These are phyloP conservation scores for Arctium lappa DNA, from an alignment of 129 eudicot genomes.

Conservation along the genomic window DNA sequence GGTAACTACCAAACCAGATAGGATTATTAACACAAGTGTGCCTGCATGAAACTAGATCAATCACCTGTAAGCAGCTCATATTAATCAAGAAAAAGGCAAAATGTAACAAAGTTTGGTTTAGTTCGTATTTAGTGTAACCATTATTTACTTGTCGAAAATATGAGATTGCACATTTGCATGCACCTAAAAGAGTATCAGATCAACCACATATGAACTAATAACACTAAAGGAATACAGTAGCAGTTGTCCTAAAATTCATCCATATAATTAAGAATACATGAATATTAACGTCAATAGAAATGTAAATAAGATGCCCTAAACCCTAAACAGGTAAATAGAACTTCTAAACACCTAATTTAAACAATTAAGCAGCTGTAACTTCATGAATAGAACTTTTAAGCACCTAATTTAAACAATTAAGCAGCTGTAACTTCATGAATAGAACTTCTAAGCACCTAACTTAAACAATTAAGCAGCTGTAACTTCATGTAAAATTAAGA, in stretches of 20 bases:
- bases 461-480: too few relatives aligned
- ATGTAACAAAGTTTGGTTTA: too few relatives aligned
- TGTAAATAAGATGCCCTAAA: background rate
- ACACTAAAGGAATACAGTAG: background rate
- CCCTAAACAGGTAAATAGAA: background rate
- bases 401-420: too few relatives aligned
- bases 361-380: background rate
- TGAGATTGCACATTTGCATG: background rate
- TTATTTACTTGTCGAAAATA: background rate
- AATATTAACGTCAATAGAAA: background rate
- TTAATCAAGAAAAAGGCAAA: background rate
- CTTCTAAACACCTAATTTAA: background rate
- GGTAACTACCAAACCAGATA: background rate
- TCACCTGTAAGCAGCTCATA: background rate
- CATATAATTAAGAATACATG: background rate
- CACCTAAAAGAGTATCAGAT: background rate
- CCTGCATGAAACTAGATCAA: background rate
- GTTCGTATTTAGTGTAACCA: too few relatives aligned
- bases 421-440: too few relatives aligned
- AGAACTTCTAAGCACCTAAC: too few relatives aligned
- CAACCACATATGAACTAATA: background rate
- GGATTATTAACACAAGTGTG: background rate
- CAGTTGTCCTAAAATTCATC: too few relatives aligned
- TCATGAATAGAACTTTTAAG: background rate
- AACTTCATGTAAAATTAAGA: background rate